Evolutionary conservation across 768 basidiomycete genomes (phyloP).

Genomic region (Auricularia auricula-judae): DNA sequence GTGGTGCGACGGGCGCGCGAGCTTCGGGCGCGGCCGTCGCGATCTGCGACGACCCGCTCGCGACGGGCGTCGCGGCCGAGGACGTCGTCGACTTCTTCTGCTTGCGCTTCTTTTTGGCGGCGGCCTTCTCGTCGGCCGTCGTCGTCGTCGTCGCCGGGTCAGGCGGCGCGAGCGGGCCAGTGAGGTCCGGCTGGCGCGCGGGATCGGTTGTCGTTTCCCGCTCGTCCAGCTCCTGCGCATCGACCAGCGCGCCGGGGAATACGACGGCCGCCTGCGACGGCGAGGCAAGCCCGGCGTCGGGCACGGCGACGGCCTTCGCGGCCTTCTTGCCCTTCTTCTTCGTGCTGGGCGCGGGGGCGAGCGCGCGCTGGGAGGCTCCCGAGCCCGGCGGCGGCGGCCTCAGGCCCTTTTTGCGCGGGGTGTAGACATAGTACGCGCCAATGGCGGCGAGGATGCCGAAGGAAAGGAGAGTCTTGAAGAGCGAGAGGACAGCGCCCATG

Average conservation of each 20-base stretch:
- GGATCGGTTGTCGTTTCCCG: background rate
- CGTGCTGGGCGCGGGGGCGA: background rate
- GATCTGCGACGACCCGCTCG: background rate
- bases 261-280: background rate
- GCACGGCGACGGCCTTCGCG: background rate
- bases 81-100: background rate
- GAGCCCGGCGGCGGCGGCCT: background rate
- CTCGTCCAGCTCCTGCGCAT: background rate
- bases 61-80: background rate
- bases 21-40: background rate
- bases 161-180: background rate
- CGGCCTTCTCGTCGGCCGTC: background rate
- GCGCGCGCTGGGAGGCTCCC: background rate
- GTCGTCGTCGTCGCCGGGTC: background rate
- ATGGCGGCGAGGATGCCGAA: background rate
- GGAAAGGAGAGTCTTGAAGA: background rate
- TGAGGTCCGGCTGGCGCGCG: background rate
- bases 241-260: background rate
- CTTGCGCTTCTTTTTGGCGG: conserved; percentile 1
- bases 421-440: conserved; percentile 2
- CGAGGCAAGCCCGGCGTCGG: background rate
- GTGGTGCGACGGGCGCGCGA: background rate
- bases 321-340: background rate
- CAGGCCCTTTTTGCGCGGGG: background rate
- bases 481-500: background rate